Evolutionary conservation across 2,329 filamentous ascomycete genomes (phyloP), one percentile per base, ranked within the genome.

Genomic region (Nigrospora oryzae): DNA sequence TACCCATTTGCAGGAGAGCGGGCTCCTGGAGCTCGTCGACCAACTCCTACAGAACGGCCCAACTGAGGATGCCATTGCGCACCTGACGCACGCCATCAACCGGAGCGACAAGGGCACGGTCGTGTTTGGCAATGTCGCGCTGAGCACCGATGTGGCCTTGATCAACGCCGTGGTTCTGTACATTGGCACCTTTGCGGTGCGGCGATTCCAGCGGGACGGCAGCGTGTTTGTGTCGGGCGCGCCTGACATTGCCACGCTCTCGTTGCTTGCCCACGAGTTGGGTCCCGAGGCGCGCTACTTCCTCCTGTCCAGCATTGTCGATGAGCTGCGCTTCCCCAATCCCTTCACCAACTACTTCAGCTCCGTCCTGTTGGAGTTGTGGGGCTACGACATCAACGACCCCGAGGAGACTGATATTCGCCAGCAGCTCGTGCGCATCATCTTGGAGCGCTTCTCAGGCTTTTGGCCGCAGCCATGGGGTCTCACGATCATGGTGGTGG

Each of bases 401-500:
- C 81, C 85, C 14, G 86, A 93, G 58, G 87, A 91, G 56, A 76
- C 75, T 1, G 85, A 89, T 50, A 83, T 96, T 40, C 86, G 91
- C 33, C 86, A 97, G 67, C 88, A 94, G 62, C 91, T 98, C 47
- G 88, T 89, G 43, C 81, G 91, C 39, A 82, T 96, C 19, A 71
- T 98, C 38, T 73, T 96, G 34, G 93, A 98, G 72, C 81, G 93
- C 40, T 72, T 96, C 39, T 79, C 94, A 48, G 86, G 89, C 17
- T 89, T 88, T 63, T 89, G 90, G 68, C 91, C 91, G 43, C 91
- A 97, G 62, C 91, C 94, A 15, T 97, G 91, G 91, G 94, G 94
- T 12, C 70, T 98, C 37, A 83, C 96, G 61, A 83, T 90, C 50
- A 91, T 89, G 33, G 77, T 95, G 49, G 70, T 93, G 51, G 93